Base-by-base conservation (phyloP, 1,284 basidiomycete species). In the Ceratobasidium sp. region DNA sequence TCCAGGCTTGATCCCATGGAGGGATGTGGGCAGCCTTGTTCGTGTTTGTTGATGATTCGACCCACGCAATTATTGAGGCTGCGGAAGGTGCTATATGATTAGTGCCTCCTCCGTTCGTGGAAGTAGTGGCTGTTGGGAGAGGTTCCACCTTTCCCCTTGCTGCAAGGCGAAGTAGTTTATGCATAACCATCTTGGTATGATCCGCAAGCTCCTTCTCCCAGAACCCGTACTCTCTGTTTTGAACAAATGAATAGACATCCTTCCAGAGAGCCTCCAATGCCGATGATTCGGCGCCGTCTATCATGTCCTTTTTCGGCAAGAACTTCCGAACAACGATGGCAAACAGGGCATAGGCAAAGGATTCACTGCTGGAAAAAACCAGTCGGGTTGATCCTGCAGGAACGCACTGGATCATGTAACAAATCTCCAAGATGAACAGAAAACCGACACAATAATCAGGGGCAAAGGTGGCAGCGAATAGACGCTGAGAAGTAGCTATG, bases 191-290 rank as follows among this genome's bases (percentile, higher is more conserved):
- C 4, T 26, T 13, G 1, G 66, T 54, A 23, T 63, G 60, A 42
- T 54, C 49, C 7, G 51, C 51, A 8, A 68, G n/a, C 2, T 31
- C 31, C 7, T 45, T 53, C 31, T 68, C 66, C 49, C 66, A 23
- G 37, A 68, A 68, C 11, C 42, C 47, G 23, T 37, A 20, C 3
- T 31, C 51, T n/a, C 35, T 4, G 23, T 17, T n/a, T 3, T 45
- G 20, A 33, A 63, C 33, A 7, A 68, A 35, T 23, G 20, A 49
- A 37, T 68, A 68, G 33, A 39, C 51, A n/a, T 68, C 66, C 3
- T 68, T 31, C 66, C 66, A 68, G n/a, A 68, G 35, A n/a, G n/a
- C 13, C 35, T 68, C 66, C 2, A 63, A 23, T 42, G 35, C 3
- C 20, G 58, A 33, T 63, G 8, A 8, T 42, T 23, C 60, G 20